Base-by-base conservation (phyloP, 176 grass and related monocot species). In the Raddia guianensis region DNA sequence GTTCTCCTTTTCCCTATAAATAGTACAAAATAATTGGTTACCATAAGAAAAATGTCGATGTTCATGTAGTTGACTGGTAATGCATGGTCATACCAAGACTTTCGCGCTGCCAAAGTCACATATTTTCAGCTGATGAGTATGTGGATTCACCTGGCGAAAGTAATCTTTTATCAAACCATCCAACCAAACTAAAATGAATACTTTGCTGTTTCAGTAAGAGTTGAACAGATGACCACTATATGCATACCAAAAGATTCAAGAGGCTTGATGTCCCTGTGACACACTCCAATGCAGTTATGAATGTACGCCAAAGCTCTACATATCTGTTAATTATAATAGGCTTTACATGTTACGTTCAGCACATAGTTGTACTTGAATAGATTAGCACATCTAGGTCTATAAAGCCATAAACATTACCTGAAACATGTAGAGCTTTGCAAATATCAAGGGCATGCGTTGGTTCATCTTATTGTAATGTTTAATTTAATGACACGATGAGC, bases 201-300 rank as follows among this genome's bases (percentile, higher is more conserved):
- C 7, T 59, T 42, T 8, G 82, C 9, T 77, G 66, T 20, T 51
- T 79, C 27, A 66, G 7, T n/a, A 43, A 71, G 12, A 27, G 7
- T 49, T 0, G 12, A 72, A 72, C 16, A 85, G 57, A 81, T 34
- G 19, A 32, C 58, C 46, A 76, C 42, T 68, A 21, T 58, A 72
- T 75, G 75, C 56, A 64, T 27, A 27, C 94, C 87, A 97, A 82
- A 64, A 94, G 77, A 92, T 97, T 97, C 80, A 94, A 27, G 94
- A 33, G 94, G 94, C 60, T 97, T 97, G 79, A 97, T 94, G 53
- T 97, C 94, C 61, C 94, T 91, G 80, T 97, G 94, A 74, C 94
- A 97, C 16, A 97, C 91, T 72, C 91, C 94, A 69, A 94, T 92
- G 76, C 72, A 76, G 63, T 87, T 79, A 77, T 97, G 94, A 68